phyloP scores from a whole-genome alignment of 2,329 filamentous ascomycete genomes.

The Orbilia oligospora region DNA sequence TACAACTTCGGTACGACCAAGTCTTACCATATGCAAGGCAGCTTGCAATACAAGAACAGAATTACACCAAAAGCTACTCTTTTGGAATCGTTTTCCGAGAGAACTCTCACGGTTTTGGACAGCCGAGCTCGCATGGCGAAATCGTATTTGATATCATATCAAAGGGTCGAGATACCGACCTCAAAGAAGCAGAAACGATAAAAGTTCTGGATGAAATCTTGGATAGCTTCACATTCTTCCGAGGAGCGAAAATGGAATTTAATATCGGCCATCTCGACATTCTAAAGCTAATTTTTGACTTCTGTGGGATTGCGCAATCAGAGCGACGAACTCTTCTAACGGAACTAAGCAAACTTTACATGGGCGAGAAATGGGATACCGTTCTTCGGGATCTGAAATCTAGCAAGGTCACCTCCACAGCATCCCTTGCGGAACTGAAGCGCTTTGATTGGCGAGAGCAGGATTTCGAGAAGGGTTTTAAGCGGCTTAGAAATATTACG shows the following conservation, averaged over 20 bases:
- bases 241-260: slow-evolving; percentile 83
- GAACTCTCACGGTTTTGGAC: slow-evolving; percentile 78
- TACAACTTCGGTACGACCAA: slow-evolving; percentile 94
- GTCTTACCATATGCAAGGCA: slow-evolving; percentile 89
- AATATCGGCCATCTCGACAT: slow-evolving; percentile 91
- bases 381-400: slow-evolving; percentile 77
- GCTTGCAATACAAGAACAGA: slow-evolving; percentile 79
- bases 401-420: slow-evolving; percentile 84
- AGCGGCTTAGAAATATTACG: slow-evolving; percentile 73
- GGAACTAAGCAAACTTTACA: slow-evolving; percentile 68
- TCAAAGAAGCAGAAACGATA: slow-evolving; percentile 93
- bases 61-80: slow-evolving; percentile 82
- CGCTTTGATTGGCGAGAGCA: slow-evolving; percentile 90
- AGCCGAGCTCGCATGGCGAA: slow-evolving; percentile 86
- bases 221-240: slow-evolving; percentile 81
- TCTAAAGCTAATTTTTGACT: slow-evolving; percentile 67
- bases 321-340: slow-evolving; percentile 34
- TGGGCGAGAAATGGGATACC: slow-evolving; percentile 52
- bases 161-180: slow-evolving; percentile 80
- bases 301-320: slow-evolving; percentile 44
- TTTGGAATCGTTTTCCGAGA: slow-evolving; percentile 88
- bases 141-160: slow-evolving; percentile 98
- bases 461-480: slow-evolving; percentile 80
- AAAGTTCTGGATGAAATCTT: slow-evolving; percentile 95
- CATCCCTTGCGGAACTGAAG: slow-evolving; percentile 89